phyloP scores from a whole-genome alignment of 2,329 filamentous ascomycete genomes.

The Aspergillus ustus region DNA sequence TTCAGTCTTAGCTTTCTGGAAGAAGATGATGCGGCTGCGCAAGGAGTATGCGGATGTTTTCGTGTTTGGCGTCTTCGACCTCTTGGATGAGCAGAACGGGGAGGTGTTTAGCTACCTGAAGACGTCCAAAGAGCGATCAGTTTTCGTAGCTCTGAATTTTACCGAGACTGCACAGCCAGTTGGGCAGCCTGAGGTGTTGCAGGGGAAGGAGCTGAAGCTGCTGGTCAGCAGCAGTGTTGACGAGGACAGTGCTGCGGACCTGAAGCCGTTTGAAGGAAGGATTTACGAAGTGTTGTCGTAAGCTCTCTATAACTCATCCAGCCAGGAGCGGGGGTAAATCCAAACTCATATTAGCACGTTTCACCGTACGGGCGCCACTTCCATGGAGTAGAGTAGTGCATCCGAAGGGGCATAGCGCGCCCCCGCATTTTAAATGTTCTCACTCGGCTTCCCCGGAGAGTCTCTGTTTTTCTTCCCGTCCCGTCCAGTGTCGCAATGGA shows the following conservation, averaged over 20 bases:
- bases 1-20: slow-evolving; percentile 66
- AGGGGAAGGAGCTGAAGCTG: slow-evolving; percentile 21
- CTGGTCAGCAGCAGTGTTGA: slow-evolving; percentile 29
- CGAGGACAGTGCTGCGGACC: slow-evolving; percentile 22
- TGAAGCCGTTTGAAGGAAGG: slow-evolving; percentile 41
- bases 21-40: slow-evolving; percentile 58
- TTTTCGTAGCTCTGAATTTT: slow-evolving; percentile 26
- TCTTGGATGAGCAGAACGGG: slow-evolving; percentile 57
- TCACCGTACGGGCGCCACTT: neutral
- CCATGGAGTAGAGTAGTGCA: neutral
- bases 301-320: neutral
- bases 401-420: neutral
- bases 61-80: slow-evolving; percentile 67
- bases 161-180: slow-evolving; percentile 7
- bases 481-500: neutral
- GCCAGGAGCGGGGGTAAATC: neutral
- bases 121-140: neutral
- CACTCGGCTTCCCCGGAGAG: neutral
- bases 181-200: neutral
- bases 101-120: slow-evolving; percentile 53
- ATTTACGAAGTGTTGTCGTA: slow-evolving; percentile 25
- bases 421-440: neutral
- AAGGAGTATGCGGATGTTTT: slow-evolving; percentile 66
- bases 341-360: neutral
- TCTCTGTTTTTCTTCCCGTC: neutral